Conservation (phyloP, 1,139 yeast genomes). For the Pichia sp. region DNA sequence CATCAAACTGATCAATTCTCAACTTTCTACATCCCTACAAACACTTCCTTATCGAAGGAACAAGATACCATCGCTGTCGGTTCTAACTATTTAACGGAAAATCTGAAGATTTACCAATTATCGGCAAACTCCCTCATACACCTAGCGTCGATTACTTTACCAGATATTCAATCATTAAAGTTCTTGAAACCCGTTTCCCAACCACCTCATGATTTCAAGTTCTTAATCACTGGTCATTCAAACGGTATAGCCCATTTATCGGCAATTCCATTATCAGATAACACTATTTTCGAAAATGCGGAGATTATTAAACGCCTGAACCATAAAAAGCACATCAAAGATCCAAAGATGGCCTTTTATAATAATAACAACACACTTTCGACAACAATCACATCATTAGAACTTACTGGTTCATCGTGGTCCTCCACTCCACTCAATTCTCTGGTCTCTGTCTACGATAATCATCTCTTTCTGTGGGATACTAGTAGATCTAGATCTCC, state of each 20-base stretch:
- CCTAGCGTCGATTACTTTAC: slow-evolving; percentile 70
- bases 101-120: slow-evolving; percentile 59
- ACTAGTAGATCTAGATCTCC: slow-evolving; percentile 53
- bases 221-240: slow-evolving; percentile 65
- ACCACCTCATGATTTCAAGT: slow-evolving; percentile 28
- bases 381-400: slow-evolving; percentile 37
- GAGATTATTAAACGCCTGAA: slow-evolving; percentile 73
- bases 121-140: slow-evolving; percentile 50
- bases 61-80: slow-evolving; percentile 53
- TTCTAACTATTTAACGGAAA: slow-evolving; percentile 56
- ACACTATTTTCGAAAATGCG: slow-evolving; percentile 45
- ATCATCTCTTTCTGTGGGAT: slow-evolving; percentile 74
- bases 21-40: slow-evolving; percentile 24
- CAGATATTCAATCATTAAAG: slow-evolving; percentile 56
- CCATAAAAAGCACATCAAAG: slow-evolving; percentile 57
- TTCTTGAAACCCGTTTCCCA: slow-evolving; percentile 13
- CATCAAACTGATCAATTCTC: slow-evolving; percentile 14
- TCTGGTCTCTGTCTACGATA: slow-evolving; percentile 58
- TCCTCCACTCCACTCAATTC: slow-evolving; percentile 42
- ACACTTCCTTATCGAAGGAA: slow-evolving; percentile 57
- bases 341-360: slow-evolving; percentile 11
- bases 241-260: slow-evolving; percentile 70
- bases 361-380: slow-evolving; percentile 29
- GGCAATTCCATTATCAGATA: slow-evolving; percentile 47
- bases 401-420: slow-evolving; percentile 40